phyloP scores from a whole-genome alignment of 2,329 filamentous ascomycete genomes.

The Harringtonia lauricola region DNA sequence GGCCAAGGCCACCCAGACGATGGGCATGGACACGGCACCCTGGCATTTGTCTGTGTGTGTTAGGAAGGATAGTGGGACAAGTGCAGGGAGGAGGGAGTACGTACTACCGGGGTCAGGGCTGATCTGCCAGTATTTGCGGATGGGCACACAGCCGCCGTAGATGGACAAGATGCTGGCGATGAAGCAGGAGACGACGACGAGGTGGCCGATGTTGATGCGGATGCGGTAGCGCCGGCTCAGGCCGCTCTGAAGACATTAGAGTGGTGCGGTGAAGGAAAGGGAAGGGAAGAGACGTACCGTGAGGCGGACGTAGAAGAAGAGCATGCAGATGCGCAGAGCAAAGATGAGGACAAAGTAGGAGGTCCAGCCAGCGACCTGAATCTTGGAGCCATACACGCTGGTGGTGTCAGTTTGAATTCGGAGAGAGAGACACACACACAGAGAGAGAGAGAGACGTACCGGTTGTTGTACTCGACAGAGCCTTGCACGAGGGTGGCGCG shows the following conservation, averaged over 20 bases:
- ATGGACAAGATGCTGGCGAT: slow-evolving; percentile 1
- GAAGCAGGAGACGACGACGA: background rate
- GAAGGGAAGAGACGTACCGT: slow-evolving; percentile 18
- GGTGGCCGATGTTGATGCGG: slow-evolving; percentile 5
- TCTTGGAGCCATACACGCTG: slow-evolving; percentile 38
- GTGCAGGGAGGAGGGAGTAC: background rate
- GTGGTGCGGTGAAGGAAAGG: background rate
- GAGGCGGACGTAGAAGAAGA: slow-evolving; percentile 41
- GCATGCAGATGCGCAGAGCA: slow-evolving; percentile 41
- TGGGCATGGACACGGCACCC: slow-evolving; percentile 19
- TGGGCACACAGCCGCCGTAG: slow-evolving; percentile 5
- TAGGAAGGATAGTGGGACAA: background rate
- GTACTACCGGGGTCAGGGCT: slow-evolving; percentile 13
- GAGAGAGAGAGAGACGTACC: background rate
- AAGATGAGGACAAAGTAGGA: slow-evolving; percentile 40
- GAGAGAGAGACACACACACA: background rate
- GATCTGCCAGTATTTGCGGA: slow-evolving; percentile 11
- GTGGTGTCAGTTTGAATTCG: background rate
- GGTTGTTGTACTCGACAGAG: slow-evolving; percentile 28
- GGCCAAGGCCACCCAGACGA: slow-evolving; percentile 33
- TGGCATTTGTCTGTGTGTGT: slow-evolving; percentile 39
- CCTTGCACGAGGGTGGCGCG: slow-evolving; percentile 27
- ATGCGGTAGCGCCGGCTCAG: slow-evolving; percentile 4
- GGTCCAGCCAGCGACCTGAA: slow-evolving; percentile 42
- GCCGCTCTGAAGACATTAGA: slow-evolving; percentile 1